Evolutionary conservation across 2,329 filamentous ascomycete species (phyloP).

Genomic region (Tolypocladium nubicola): DNA sequence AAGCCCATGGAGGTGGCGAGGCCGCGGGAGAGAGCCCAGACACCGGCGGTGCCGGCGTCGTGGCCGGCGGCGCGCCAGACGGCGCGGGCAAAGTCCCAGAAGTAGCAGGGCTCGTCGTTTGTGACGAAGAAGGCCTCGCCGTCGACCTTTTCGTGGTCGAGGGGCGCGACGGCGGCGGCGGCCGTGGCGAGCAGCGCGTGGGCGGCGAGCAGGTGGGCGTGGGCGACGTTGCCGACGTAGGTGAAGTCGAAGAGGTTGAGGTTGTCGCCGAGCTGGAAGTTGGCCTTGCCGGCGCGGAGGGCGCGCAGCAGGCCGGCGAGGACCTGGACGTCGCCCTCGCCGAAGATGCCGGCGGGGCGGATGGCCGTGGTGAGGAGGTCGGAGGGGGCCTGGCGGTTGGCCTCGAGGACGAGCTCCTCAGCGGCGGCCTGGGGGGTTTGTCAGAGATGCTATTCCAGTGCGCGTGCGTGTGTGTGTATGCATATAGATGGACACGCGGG

Average conservation of each 20-base stretch:
- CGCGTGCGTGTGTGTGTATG: too few relatives aligned
- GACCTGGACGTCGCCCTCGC: constrained; percentile 73
- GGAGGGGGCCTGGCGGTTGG: constrained; percentile 50
- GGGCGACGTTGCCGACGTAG: constrained; percentile 53
- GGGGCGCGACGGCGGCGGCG: constrained; percentile 46
- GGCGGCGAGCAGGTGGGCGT: constrained; percentile 76
- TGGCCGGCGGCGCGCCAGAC: constrained; percentile 59
- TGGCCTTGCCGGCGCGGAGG: constrained; percentile 56
- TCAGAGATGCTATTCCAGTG: background rate
- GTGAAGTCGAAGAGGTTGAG: constrained; percentile 55
- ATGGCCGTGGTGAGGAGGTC: constrained; percentile 68
- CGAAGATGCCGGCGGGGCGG: constrained; percentile 82
- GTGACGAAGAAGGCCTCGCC: constrained; percentile 87
- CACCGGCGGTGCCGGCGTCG: constrained; percentile 38
- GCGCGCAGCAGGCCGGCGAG: constrained; percentile 65
- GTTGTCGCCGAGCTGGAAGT: constrained; percentile 68
- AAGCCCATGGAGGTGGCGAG: constrained; percentile 41
- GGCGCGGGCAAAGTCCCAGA: constrained; percentile 77
- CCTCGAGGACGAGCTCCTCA: constrained; percentile 68
- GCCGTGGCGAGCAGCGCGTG: constrained; percentile 55
- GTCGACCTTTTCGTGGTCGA: constrained; percentile 64
- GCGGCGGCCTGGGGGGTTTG: constrained; percentile 51
- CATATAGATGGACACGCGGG: too few relatives aligned
- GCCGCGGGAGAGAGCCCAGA: constrained; percentile 43
- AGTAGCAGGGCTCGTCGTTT: constrained; percentile 80